phyloP scores from a whole-genome alignment of 345 rosid species.

The Sisymbrium altissimum region DNA sequence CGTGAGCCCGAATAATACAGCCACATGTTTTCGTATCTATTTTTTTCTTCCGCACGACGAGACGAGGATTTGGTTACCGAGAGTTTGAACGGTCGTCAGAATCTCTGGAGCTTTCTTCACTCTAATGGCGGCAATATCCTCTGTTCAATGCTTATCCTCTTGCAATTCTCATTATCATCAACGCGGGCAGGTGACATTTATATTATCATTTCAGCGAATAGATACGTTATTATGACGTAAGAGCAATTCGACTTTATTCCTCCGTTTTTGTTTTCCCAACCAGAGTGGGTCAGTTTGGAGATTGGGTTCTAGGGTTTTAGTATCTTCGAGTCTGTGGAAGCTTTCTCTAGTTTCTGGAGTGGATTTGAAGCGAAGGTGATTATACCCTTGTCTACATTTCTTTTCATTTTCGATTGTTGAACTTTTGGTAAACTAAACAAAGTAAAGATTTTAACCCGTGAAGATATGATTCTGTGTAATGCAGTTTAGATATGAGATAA shows the following conservation, averaged over 20 bases:
- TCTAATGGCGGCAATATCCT: slow-evolving; percentile 35
- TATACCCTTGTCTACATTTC: neutral
- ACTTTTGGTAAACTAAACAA: neutral
- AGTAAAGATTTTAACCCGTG: neutral
- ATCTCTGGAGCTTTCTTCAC: slow-evolving; percentile 11
- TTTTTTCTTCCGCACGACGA: neutral
- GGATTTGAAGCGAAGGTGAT: slow-evolving; percentile 38
- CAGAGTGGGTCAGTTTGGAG: slow-evolving; percentile 33
- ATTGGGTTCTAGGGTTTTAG: slow-evolving; percentile 26
- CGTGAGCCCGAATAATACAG: neutral
- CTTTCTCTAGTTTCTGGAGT: slow-evolving; percentile 8
- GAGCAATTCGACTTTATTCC: no score
- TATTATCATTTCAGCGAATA: neutral
- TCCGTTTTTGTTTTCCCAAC: neutral
- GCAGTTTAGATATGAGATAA: slow-evolving; percentile 36
- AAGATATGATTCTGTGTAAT: slow-evolving; percentile 19
- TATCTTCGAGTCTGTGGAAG: slow-evolving; percentile 16
- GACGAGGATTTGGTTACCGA: slow-evolving; percentile 24
- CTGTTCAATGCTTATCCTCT: slow-evolving; percentile 24
- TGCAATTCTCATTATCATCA: slow-evolving; percentile 10
- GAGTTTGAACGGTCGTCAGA: slow-evolving; percentile 40
- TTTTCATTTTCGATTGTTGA: neutral
- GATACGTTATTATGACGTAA: neutral
- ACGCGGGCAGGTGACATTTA: slow-evolving; percentile 19
- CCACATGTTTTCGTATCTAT: neutral